A percentile compares a stretch with the other conserved stretches of the same genome.
Conservation (phyloP, 495 filamentous ascomycete species). For the Tuber borchii region DNA sequence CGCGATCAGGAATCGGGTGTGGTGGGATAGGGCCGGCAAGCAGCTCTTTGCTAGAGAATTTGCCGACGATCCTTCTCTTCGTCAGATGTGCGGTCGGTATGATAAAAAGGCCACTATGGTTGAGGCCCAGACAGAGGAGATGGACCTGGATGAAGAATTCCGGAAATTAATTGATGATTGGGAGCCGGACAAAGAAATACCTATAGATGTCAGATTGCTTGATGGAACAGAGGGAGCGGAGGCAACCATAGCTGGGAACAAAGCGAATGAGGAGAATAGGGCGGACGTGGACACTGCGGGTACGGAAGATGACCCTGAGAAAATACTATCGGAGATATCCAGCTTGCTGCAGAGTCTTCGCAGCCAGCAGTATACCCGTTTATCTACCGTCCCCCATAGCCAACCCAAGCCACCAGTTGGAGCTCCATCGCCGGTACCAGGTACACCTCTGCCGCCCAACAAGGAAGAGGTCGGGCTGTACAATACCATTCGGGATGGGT, state of each 20-base stretch:
- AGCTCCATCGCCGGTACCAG: neutral
- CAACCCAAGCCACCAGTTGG: neutral
- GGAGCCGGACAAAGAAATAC: slow-evolving; percentile 44
- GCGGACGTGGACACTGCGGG: slow-evolving; percentile 22
- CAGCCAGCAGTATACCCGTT: slow-evolving; percentile 60
- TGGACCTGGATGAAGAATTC: slow-evolving; percentile 29
- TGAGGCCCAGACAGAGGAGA: slow-evolving; percentile 21
- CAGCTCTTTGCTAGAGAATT: slow-evolving; percentile 49
- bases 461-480: slow-evolving; percentile 55
- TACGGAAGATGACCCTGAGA: slow-evolving; percentile 44
- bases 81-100: slow-evolving; percentile 20
- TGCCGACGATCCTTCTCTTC: slow-evolving; percentile 18
- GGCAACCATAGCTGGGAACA: neutral
- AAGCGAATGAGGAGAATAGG: slow-evolving; percentile 37
- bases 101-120: slow-evolving; percentile 3
- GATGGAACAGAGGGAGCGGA: slow-evolving; percentile 20
- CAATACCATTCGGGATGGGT: slow-evolving; percentile 53
- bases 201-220: slow-evolving; percentile 42
- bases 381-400: slow-evolving; percentile 45
- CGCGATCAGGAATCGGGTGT: slow-evolving; percentile 56
- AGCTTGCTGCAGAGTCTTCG: slow-evolving; percentile 61
- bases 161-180: slow-evolving; percentile 27
- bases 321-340: slow-evolving; percentile 57
- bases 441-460: slow-evolving; percentile 20
- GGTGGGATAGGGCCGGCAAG: slow-evolving; percentile 61